A percentile compares a stretch with the other conserved stretches of the same genome.
phyloP scores from a whole-genome alignment of 139 green algal genomes.

The Chlamydomonas sp. region DNA sequence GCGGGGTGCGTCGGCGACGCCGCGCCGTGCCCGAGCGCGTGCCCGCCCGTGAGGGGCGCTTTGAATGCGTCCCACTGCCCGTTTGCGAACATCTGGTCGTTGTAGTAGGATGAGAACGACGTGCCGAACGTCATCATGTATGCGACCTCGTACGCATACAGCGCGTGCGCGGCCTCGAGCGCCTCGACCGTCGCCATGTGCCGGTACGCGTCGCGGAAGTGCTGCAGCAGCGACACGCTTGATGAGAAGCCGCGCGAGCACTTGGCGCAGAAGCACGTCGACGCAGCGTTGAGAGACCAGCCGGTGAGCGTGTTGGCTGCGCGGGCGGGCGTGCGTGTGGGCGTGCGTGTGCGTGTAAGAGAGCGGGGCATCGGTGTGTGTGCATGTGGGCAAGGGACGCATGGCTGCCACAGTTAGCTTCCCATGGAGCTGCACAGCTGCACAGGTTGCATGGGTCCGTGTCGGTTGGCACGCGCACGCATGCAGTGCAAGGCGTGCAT shows the following conservation, averaged over 20 bases:
- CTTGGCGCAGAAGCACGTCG: conserved; percentile 9
- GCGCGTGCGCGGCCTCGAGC: background rate
- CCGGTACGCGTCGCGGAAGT: conserved; percentile 2
- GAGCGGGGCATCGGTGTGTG: background rate
- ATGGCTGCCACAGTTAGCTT: too few relatives aligned
- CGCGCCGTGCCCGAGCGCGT: background rate
- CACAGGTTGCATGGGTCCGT: too few relatives aligned
- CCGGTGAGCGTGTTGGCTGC: conserved; percentile 3
- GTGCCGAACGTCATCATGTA: conserved; percentile 6
- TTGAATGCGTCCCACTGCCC: background rate
- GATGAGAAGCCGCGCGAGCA: background rate
- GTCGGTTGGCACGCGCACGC: too few relatives aligned
- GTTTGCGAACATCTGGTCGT: background rate
- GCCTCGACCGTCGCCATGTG: conserved; percentile 8
- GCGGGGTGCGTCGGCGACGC: background rate
- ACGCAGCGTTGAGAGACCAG: background rate
- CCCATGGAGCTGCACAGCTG: too few relatives aligned
- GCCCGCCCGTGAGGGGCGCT: background rate
- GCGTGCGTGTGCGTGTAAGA: too few relatives aligned
- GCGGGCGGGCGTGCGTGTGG: too few relatives aligned
- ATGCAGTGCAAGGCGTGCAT: too few relatives aligned
- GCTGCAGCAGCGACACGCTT: background rate
- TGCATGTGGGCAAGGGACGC: too few relatives aligned
- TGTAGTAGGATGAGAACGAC: background rate
- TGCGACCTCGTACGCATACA: background rate